Evolutionary conservation across 305 asterid genomes (phyloP).

Genomic region (Lippia alba): DNA sequence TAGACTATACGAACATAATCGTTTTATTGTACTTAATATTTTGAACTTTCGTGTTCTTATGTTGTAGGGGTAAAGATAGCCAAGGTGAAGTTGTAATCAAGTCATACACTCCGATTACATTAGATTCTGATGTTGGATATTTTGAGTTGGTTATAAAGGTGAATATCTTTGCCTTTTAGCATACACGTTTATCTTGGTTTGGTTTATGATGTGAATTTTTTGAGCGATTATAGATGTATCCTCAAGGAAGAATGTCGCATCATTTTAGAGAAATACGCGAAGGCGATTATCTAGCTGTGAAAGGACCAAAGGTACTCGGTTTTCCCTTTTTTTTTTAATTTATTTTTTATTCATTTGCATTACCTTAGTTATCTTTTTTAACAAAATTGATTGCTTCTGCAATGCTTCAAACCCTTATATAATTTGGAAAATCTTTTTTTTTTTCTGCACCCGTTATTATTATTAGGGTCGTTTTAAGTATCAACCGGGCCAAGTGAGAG

Average conservation of each 20-base stretch:
- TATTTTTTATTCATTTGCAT: background rate
- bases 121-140: conserved; percentile 91
- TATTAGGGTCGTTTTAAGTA: conserved; percentile 85
- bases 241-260: conserved; percentile 98
- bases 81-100: conserved; percentile 93
- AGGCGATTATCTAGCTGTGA: conserved; percentile 82
- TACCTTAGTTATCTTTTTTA: conserved; percentile 1
- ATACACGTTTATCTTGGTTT: conserved; percentile 15
- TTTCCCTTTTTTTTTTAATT: conserved; percentile 3
- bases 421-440: background rate
- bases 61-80: conserved; percentile 80
- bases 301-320: conserved; percentile 86
- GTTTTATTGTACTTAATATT: background rate
- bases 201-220: conserved; percentile 17
- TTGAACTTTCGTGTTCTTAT: conserved; percentile 9
- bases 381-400: conserved; percentile 2
- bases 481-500: conserved; percentile 86
- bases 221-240: conserved; percentile 74
- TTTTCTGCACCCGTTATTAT: background rate
- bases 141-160: conserved; percentile 94
- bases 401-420: conserved; percentile 20
- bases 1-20: too few relatives aligned
- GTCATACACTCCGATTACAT: conserved; percentile 96
- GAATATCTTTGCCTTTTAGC: background rate
- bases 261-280: conserved; percentile 88